Evolutionary conservation across 768 basidiomycete genomes (phyloP).

Genomic region (Psilocybe tampanensis): DNA sequence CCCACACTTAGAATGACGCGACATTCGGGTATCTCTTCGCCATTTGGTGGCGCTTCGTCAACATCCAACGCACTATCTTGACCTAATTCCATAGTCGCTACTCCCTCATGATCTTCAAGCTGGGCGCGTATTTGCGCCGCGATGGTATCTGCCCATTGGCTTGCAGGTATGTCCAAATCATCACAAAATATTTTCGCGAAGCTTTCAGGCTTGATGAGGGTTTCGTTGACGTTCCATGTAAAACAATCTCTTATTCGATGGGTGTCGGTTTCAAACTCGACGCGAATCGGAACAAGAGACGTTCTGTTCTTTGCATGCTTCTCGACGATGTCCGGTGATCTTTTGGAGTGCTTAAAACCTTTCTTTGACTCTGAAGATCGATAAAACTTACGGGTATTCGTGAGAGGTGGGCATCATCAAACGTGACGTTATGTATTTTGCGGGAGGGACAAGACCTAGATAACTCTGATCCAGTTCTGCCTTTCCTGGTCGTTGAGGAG

Average conservation of each 20-base stretch:
- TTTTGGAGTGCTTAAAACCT: conserved; percentile 28
- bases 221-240: conserved; percentile 93
- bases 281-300: conserved; percentile 85
- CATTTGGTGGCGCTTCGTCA: conserved; percentile 41
- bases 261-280: conserved; percentile 92
- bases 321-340: conserved; percentile 66
- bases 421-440: conserved; percentile 70
- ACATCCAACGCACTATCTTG: conserved; percentile 55
- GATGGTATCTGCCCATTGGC: conserved; percentile 74
- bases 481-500: conserved; percentile 43
- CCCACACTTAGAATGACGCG: conserved; percentile 80
- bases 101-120: conserved; percentile 85
- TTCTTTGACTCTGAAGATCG: background rate
- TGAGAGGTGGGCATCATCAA: conserved; percentile 63
- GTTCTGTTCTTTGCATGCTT: conserved; percentile 54
- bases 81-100: conserved; percentile 77
- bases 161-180: conserved; percentile 78
- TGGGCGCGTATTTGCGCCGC: conserved; percentile 89
- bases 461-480: conserved; percentile 86
- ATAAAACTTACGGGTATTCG: conserved; percentile 68
- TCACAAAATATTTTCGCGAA: conserved; percentile 89
- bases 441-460: conserved; percentile 83
- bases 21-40: conserved; percentile 72
- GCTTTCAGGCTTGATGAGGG: conserved; percentile 77
- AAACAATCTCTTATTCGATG: conserved; percentile 94